Percentiles rank a stretch among this genome's conserved stretches.
Evolutionary conservation across 345 rosid genomes (phyloP).

Genomic region (Trapa incisa): DNA sequence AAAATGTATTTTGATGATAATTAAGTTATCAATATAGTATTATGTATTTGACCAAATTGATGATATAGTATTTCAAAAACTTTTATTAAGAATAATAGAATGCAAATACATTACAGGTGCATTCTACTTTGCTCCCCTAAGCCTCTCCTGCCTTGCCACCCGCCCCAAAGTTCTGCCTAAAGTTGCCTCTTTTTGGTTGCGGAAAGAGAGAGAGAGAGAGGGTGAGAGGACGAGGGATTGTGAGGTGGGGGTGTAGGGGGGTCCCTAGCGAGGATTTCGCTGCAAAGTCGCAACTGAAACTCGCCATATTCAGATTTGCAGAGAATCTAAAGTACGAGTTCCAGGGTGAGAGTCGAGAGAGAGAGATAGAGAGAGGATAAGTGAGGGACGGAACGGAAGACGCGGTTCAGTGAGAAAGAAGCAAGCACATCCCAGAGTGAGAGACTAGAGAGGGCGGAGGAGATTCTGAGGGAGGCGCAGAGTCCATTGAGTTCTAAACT

Average conservation of each 20-base stretch:
- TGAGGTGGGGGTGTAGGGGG: conserved; percentile 9
- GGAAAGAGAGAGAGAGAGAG: not conserved
- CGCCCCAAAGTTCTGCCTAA: not conserved
- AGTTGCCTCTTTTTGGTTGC: not conserved
- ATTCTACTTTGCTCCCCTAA: not conserved
- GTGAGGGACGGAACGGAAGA: conserved; percentile 5
- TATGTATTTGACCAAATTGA: too few relatives aligned
- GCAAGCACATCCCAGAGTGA: not conserved
- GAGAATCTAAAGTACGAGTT: conserved; percentile 50
- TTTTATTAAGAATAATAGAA: too few relatives aligned
- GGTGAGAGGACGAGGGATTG: not conserved
- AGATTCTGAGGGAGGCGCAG: too few relatives aligned
- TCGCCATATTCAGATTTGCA: conserved; percentile 42
- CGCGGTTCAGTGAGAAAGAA: not conserved
- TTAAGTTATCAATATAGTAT: too few relatives aligned
- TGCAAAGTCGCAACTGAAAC: conserved; percentile 27
- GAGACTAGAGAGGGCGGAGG: too few relatives aligned
- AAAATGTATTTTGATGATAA: too few relatives aligned
- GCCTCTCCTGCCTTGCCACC: not conserved
- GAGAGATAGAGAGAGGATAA: conserved; percentile 3
- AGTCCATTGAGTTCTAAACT: too few relatives aligned
- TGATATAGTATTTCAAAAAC: too few relatives aligned
- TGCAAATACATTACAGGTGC: not conserved
- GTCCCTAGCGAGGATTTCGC: conserved; percentile 29
- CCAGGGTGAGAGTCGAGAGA: conserved; percentile 32